A percentile compares a stretch with the other conserved stretches of the same genome.
Evolutionary conservation across 2,329 filamentous ascomycete genomes (phyloP).

Genomic region (Aureobasidium sp.): DNA sequence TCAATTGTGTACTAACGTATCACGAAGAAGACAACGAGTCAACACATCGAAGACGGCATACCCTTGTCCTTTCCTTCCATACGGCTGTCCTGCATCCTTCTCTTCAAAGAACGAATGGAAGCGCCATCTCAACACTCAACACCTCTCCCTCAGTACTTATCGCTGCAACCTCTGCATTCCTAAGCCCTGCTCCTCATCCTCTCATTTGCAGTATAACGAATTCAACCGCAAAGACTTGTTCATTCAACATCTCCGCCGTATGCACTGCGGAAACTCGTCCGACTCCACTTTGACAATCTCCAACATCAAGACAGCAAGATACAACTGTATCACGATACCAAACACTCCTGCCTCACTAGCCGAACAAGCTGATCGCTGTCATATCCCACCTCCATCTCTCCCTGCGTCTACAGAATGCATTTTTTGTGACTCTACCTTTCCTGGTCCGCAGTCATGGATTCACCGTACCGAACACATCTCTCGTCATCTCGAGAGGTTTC

Average conservation of each 20-base stretch:
- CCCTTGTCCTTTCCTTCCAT: constrained; percentile 69
- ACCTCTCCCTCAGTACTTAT: constrained; percentile 59
- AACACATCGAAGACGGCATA: constrained; percentile 40
- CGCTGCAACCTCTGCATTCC: constrained; percentile 51
- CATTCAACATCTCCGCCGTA: constrained; percentile 77
- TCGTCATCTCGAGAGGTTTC: constrained; percentile 63
- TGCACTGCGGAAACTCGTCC: constrained; percentile 52
- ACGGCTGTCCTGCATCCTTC: constrained; percentile 68
- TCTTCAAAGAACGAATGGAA: constrained; percentile 93
- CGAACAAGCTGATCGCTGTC: constrained; percentile 54
- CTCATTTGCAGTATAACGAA: constrained; percentile 40
- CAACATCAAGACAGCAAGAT: constrained; percentile 19
- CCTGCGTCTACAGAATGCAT: constrained; percentile 58
- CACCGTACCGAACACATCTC: constrained; percentile 82
- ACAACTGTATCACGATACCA: constrained; percentile 13
- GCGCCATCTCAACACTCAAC: constrained; percentile 73
- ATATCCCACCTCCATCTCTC: constrained; percentile 52
- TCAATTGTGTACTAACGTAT: neutral
- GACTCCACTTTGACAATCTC: constrained; percentile 30
- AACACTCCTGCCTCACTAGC: constrained; percentile 24
- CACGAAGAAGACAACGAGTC: neutral
- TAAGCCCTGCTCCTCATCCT: constrained; percentile 12
- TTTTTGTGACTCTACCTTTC: constrained; percentile 58
- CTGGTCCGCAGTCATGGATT: constrained; percentile 63
- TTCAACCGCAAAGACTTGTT: constrained; percentile 94